Percentiles rank a stretch among this genome's conserved stretches.
Evolutionary conservation across 2,329 filamentous ascomycete species (phyloP).

Genomic region (Cytospora piceicola): DNA sequence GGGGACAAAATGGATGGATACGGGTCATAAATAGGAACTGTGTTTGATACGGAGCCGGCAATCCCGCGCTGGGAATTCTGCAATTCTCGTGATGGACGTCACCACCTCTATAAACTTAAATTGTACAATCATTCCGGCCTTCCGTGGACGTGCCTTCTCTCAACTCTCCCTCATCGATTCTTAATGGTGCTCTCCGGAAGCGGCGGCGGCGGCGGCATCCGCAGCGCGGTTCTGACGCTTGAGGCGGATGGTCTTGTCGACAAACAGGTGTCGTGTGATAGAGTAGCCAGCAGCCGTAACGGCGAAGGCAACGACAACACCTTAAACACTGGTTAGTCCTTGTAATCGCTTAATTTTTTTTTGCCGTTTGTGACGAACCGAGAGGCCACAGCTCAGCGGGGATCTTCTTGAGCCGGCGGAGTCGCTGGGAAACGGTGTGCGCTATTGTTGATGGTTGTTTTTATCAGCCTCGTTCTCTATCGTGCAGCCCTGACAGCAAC

Average conservation of each 20-base stretch:
- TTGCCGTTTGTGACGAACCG: conserved; percentile 62
- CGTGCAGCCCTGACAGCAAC: not conserved
- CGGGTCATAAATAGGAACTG: conserved; percentile 30
- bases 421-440: conserved; percentile 94
- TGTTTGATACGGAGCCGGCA: conserved; percentile 21
- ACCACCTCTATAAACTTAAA: conserved; percentile 25
- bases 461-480: conserved; percentile 20
- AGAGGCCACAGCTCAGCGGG: conserved; percentile 94
- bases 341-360: conserved; percentile 6
- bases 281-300: conserved; percentile 83
- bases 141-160: conserved; percentile 24
- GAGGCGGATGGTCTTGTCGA: conserved; percentile 92
- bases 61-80: conserved; percentile 7
- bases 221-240: conserved; percentile 66
- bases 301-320: conserved; percentile 85
- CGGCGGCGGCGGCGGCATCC: conserved; percentile 42
- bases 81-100: conserved; percentile 18
- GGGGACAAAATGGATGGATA: conserved; percentile 28
- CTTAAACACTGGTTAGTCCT: conserved; percentile 50
- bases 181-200: conserved; percentile 42
- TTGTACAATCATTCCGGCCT: conserved; percentile 29
- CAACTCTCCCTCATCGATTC: conserved; percentile 21
- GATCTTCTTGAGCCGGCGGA: conserved; percentile 86
- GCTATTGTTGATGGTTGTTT: conserved; percentile 56
- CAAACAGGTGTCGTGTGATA: conserved; percentile 75